phyloP scores from a whole-genome alignment of 192 early-diverging fungal species.

The Cetraspora pellucida region DNA sequence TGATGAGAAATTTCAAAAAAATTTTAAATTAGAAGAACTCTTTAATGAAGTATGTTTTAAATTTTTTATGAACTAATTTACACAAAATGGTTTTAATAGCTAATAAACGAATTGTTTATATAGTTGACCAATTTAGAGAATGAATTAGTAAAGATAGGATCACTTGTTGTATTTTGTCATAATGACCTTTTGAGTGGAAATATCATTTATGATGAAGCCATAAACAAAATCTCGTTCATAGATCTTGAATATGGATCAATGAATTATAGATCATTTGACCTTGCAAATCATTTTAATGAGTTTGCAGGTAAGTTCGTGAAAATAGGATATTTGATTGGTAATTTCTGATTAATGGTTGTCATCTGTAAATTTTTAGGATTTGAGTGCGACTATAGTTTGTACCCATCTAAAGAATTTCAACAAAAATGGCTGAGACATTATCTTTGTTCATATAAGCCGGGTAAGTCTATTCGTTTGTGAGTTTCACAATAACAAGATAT shows the following conservation, averaged over 20 bases:
- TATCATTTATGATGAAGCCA: constrained; percentile 71
- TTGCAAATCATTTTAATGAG: constrained; percentile 96
- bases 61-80: background rate
- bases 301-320: constrained; percentile 61
- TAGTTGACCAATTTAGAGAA: constrained; percentile 58
- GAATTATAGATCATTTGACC: constrained; percentile 88
- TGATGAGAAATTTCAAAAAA: constrained; percentile 60
- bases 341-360: background rate
- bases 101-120: background rate
- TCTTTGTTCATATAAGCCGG: constrained; percentile 47
- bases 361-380: constrained; percentile 55
- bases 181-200: constrained; percentile 93
- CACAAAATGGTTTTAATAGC: background rate
- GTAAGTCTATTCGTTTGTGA: constrained; percentile 30
- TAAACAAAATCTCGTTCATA: constrained; percentile 75
- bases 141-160: constrained; percentile 59
- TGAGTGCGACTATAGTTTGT: constrained; percentile 89
- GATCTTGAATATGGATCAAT: constrained; percentile 93
- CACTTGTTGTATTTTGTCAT: constrained; percentile 89
- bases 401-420: constrained; percentile 75
- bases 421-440: constrained; percentile 77
- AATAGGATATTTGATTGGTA: background rate
- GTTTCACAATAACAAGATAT: background rate
- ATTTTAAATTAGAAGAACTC: constrained; percentile 50
- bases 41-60: constrained; percentile 43